A percentile compares a stretch with the other conserved stretches of the same genome.
Conservation (phyloP, 129 eudicot genomes). For the Ambrosia artemisiifolia region DNA sequence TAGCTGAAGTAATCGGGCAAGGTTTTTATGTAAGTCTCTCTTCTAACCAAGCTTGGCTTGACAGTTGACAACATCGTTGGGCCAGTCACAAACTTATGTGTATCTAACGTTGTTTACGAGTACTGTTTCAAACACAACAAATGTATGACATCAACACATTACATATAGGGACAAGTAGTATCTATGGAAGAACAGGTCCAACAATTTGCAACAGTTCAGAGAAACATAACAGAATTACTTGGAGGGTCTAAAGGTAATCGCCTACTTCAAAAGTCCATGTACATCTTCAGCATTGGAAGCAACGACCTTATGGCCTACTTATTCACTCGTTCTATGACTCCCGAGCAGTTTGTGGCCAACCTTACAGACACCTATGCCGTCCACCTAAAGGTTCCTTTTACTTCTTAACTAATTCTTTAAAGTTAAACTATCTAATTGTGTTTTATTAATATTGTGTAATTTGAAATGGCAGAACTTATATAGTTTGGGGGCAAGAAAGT, state of each 20-base stretch:
- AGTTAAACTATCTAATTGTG: background rate
- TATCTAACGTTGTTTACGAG: background rate
- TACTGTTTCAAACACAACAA: background rate
- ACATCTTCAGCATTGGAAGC: constrained; percentile 52
- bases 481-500: constrained; percentile 47
- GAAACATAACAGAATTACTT: constrained; percentile 39
- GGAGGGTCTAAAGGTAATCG: constrained; percentile 20
- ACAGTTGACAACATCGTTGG: no score
- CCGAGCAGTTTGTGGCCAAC: constrained; percentile 19
- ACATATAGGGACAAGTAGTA: constrained; percentile 28
- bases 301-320: constrained; percentile 42
- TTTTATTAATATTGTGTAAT: background rate
- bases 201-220: constrained; percentile 40
- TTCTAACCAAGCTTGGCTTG: background rate
- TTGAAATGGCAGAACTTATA: constrained; percentile 40
- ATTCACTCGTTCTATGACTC: background rate
- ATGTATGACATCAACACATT: background rate
- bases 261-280: constrained; percentile 34
- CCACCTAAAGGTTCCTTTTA: constrained; percentile 37
- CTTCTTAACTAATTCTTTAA: background rate
- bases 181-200: constrained; percentile 38
- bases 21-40: constrained; percentile 14
- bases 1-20: constrained; percentile 22
- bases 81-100: no score
- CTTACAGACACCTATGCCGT: constrained; percentile 32